These are phyloP conservation scores for Antitrichia curtipendula DNA, from an alignment of 225 moss, liverwort and hornwort genomes.

Conservation along the genomic window DNA sequence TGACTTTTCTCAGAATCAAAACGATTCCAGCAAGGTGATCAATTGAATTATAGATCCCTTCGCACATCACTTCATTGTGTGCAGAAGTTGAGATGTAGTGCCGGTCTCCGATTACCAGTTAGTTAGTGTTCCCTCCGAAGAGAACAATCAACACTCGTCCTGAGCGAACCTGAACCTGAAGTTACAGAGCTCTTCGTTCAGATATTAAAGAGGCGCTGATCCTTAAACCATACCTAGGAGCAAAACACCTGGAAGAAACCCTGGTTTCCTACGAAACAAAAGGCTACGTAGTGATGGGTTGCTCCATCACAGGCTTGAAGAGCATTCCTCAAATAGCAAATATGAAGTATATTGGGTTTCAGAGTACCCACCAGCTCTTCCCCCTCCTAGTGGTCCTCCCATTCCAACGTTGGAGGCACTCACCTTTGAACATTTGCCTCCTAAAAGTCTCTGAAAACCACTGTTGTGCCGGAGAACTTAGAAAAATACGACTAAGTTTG, in stretches of 20 bases:
- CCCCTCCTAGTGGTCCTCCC: neutral
- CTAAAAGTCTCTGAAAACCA: neutral
- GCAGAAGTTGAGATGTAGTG: neutral
- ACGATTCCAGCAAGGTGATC: neutral
- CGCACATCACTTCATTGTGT: neutral
- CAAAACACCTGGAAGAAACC: neutral
- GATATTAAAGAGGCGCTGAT: neutral
- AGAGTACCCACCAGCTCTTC: neutral
- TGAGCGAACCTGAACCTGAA: neutral
- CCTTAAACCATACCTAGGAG: neutral
- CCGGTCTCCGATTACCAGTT: neutral
- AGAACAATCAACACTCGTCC: neutral
- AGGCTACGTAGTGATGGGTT: neutral
- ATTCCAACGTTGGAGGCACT: neutral
- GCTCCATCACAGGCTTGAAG: neutral
- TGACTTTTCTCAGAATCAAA: neutral
- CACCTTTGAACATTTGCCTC: neutral
- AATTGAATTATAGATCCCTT: neutral
- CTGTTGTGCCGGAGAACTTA: neutral
- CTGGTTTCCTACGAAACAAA: neutral
- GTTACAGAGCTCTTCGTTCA: neutral
- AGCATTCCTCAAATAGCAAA: too few species aligned
- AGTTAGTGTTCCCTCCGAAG: conserved; percentile 17
- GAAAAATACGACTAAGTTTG: neutral
- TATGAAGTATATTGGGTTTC: too few species aligned